Percentiles rank a stretch among this genome's conserved stretches.
Conservation (phyloP, 208 protist species). For the Angomonas deanei region DNA sequence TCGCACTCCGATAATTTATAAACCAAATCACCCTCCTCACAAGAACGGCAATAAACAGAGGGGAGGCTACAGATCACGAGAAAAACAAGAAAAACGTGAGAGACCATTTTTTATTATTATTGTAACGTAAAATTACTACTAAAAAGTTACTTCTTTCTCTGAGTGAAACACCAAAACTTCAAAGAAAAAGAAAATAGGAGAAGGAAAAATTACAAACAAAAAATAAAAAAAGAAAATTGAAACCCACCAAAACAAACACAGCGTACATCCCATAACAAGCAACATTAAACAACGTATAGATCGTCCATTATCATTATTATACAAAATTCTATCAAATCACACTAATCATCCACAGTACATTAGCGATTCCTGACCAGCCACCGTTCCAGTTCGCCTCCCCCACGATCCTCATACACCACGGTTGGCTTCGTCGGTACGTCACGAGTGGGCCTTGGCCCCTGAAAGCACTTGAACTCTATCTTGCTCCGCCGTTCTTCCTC, state of each 20-base stretch:
- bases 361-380: slow-evolving; percentile 46
- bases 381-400: slow-evolving; percentile 19
- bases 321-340: slow-evolving; percentile 5
- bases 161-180: slow-evolving; percentile 14
- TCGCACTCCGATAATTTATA: background rate
- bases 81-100: slow-evolving; percentile 13
- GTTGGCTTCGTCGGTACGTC: too few species aligned
- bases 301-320: too few species aligned
- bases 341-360: slow-evolving; percentile 4
- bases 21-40: background rate
- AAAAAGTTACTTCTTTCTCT: background rate
- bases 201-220: slow-evolving; percentile 11
- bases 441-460: too few species aligned
- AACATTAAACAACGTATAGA: background rate
- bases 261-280: background rate
- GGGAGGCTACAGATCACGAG: background rate
- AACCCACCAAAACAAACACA: background rate
- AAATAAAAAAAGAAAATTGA: slow-evolving; percentile 8
- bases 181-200: slow-evolving; percentile 9
- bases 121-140: background rate
- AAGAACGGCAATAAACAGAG: slow-evolving; percentile 3
- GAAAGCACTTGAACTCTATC: background rate
- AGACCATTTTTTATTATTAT: background rate
- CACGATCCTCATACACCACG: too few species aligned
- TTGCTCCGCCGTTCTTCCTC: background rate